Conservation (phyloP, 257 asterid genomes). For the Salvia rosmarinus region DNA sequence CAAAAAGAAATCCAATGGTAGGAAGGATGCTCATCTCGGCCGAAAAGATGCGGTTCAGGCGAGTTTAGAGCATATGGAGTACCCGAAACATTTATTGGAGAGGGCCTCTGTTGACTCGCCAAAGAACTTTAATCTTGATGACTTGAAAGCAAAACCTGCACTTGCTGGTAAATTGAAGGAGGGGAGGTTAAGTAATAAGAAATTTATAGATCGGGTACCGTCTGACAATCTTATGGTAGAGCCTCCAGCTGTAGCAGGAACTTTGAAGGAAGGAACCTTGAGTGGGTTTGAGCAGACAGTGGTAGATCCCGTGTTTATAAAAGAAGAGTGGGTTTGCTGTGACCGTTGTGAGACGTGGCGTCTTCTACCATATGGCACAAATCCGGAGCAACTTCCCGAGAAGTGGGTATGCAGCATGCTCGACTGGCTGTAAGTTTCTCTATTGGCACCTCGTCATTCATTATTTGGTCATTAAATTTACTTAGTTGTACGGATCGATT, state of each 20-base stretch:
- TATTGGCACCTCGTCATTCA: constrained; percentile 22
- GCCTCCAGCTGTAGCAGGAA: constrained; percentile 46
- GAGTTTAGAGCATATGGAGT: constrained; percentile 40
- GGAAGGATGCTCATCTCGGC: constrained; percentile 44
- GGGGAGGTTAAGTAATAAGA: constrained; percentile 44
- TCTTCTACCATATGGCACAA: constrained; percentile 67
- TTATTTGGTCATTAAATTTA: constrained; percentile 10
- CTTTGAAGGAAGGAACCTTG: constrained; percentile 38
- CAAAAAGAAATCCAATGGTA: constrained; percentile 43
- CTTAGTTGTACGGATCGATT: constrained; percentile 5
- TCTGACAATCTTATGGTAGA: constrained; percentile 39
- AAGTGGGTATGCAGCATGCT: constrained; percentile 88
- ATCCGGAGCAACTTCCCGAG: constrained; percentile 62
- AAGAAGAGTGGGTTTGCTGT: constrained; percentile 82
- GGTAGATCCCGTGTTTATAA: constrained; percentile 47
- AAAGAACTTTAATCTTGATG: constrained; percentile 51
- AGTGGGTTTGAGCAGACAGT: constrained; percentile 45
- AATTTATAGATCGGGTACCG: constrained; percentile 40
- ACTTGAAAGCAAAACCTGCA: constrained; percentile 41
- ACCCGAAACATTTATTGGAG: constrained; percentile 39
- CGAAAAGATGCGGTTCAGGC: constrained; percentile 29
- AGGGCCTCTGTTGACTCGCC: constrained; percentile 45
- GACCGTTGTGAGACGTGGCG: constrained; percentile 77
- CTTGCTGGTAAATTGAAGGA: constrained; percentile 51
- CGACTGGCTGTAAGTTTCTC: constrained; percentile 88